phyloP scores from a whole-genome alignment of 768 basidiomycete species.

The Amanita polypyramis region DNA sequence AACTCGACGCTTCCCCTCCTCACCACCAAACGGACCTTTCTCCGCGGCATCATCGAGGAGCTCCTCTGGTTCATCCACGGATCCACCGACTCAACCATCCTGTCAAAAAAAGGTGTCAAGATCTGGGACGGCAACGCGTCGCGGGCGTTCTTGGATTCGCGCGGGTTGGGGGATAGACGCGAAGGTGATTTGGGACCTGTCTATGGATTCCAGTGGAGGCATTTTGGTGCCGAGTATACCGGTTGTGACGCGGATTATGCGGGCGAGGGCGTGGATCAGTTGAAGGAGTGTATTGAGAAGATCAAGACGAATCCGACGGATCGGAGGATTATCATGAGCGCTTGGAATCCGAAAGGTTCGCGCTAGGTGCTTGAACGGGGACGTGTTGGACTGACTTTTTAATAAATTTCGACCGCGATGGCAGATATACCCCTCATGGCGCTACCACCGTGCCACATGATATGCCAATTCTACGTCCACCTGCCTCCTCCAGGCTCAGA shows the following conservation, averaged over 20 bases:
- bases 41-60: conserved; percentile 87
- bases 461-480: conserved; percentile 98
- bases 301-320: conserved; percentile 92
- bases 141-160: conserved; percentile 72
- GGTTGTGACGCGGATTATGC: conserved; percentile 69
- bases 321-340: conserved; percentile 86
- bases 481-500: conserved; percentile 48
- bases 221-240: conserved; percentile 79
- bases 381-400: not conserved
- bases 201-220: conserved; percentile 96
- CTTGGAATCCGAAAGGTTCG: conserved; percentile 95
- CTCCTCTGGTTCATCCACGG: conserved; percentile 92
- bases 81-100: conserved; percentile 65
- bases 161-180: conserved; percentile 74
- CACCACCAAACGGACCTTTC: conserved; percentile 92
- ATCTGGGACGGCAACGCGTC: conserved; percentile 99
- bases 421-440: conserved; percentile 92
- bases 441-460: conserved; percentile 95
- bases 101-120: conserved; percentile 77
- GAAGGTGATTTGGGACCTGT: conserved; percentile 95
- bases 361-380: not conserved
- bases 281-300: conserved; percentile 80
- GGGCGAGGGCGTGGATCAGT: conserved; percentile 87
- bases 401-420: not conserved
- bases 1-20: conserved; percentile 73